Base-by-base conservation (phyloP, 2,329 filamentous ascomycete species). In the Diaporthe sp. region DNA sequence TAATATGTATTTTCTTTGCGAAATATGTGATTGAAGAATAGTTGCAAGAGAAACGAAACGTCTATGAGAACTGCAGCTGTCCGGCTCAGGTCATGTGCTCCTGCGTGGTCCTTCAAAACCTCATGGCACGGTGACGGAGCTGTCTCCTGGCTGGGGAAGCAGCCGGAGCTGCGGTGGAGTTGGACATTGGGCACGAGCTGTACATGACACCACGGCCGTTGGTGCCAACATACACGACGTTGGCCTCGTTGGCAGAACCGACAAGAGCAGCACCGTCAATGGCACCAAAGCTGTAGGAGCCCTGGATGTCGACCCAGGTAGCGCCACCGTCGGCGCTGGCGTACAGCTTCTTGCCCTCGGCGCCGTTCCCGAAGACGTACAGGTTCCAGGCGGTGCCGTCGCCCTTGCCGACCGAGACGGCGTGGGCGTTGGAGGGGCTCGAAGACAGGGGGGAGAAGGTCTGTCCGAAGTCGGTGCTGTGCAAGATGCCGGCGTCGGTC, bases 401-500 rank as follows among this genome's bases (percentile, higher is more conserved):
- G 0, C 86, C 86, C 0, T 83, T 79, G 0, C 87, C 87, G 1
- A 89, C 81, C 0, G 87, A 83, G 73, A 89, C 82, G 58, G 86
- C 83, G 42, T 86, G 82, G 2, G 85, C 85, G 75, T 84, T 82
- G 5, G 80, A 85, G 19, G 88, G 77, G n/a, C 76, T 77, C 0
- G 81, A 78, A 6, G 84, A 82, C 0, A 85, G 79, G n/a, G 84
- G 80, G 0, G 84, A 83, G 77, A 91, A 91, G 1, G 84, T 85
- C 7, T 81, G 79, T 4, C 88, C 90, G 44, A 83, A 90, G 80
- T 91, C 80, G 5, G 85, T 87, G 17, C 87, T 90, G 78, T 86
- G 86, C 83, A 89, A 91, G 72, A 92, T 81, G 5, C 90, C 90
- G 0, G 79, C 83, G 70, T 90, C 85, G 0, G 90, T 91, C 1